phyloP scores from a whole-genome alignment of 352 stramenopile genomes.

The Globisporangium canariense region DNA sequence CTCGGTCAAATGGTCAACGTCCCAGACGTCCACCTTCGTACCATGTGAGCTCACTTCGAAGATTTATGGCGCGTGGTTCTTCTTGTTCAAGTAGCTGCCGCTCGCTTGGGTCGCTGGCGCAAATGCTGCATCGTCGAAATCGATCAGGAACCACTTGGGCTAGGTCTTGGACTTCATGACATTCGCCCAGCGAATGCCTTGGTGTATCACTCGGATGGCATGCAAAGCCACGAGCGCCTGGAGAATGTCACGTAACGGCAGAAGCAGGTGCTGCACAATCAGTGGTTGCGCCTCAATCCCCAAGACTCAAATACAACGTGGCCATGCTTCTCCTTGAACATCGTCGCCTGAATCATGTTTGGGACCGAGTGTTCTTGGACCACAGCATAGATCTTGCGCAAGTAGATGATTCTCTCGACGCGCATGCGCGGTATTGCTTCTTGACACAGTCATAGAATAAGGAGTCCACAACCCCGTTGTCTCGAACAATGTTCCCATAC shows the following conservation, averaged over 20 bases:
- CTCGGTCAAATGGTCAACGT: not conserved
- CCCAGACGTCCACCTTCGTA: not conserved
- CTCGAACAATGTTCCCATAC: not conserved
- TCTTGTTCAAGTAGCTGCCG: too few species aligned
- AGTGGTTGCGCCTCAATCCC: too few species aligned
- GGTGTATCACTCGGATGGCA: too few species aligned
- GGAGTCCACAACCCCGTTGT: not conserved
- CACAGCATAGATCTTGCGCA: slow-evolving; percentile 9
- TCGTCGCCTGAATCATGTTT: slow-evolving; percentile 9
- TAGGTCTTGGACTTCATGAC: too few species aligned
- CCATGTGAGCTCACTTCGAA: not conserved
- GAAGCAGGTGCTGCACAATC: too few species aligned
- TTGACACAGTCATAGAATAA: not conserved
- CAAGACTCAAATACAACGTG: slow-evolving; percentile 12
- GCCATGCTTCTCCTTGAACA: slow-evolving; percentile 14
- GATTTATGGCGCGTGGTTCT: not conserved
- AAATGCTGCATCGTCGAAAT: slow-evolving; percentile 20
- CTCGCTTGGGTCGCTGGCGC: not conserved
- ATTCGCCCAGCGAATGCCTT: too few species aligned
- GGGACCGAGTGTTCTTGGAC: slow-evolving; percentile 13
- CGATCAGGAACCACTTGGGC: slow-evolving; percentile 23
- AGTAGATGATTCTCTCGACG: slow-evolving; percentile 1
- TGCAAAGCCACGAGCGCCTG: too few species aligned
- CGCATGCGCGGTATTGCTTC: slow-evolving; percentile 2
- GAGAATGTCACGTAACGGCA: too few species aligned